A percentile compares a stretch with the other conserved stretches of the same genome.
Evolutionary conservation across 2,329 filamentous ascomycete genomes (phyloP).

Genomic region (Clarireedia sp.): DNA sequence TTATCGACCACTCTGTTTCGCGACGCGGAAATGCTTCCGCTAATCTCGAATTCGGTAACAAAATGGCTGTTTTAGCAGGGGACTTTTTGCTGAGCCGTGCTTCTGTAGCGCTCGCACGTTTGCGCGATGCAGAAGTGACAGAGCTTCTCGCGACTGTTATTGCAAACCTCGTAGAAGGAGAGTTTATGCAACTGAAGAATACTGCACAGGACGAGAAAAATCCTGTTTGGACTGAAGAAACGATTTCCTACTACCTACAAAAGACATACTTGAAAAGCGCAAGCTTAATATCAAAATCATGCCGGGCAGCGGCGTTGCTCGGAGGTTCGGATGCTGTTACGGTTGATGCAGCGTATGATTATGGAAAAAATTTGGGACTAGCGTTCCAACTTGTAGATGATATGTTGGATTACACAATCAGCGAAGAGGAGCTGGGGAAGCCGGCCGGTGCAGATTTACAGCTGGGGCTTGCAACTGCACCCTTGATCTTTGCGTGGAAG

Average conservation of each 20-base stretch:
- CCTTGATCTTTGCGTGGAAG: conserved; percentile 93
- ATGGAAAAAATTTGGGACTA: conserved; percentile 86
- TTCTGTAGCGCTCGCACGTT: conserved; percentile 82
- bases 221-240: conserved; percentile 80
- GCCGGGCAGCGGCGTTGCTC: conserved; percentile 79
- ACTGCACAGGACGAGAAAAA: conserved; percentile 80
- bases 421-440: conserved; percentile 79
- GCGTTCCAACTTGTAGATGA: conserved; percentile 98
- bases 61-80: conserved; percentile 97
- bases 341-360: conserved; percentile 84
- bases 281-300: conserved; percentile 92
- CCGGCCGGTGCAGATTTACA: conserved; percentile 91
- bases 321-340: conserved; percentile 69
- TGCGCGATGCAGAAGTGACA: conserved; percentile 88
- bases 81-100: conserved; percentile 91
- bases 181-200: conserved; percentile 99
- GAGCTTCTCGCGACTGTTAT: conserved; percentile 94
- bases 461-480: conserved; percentile 86
- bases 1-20: conserved; percentile 86
- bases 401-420: conserved; percentile 92
- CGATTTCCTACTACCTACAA: conserved; percentile 86
- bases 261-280: conserved; percentile 98
- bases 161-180: conserved; percentile 93
- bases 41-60: conserved; percentile 95
- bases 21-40: conserved; percentile 79